Evolutionary conservation across 306 rosid genomes (phyloP).

Genomic region (Astragalus glycyphyllos): DNA sequence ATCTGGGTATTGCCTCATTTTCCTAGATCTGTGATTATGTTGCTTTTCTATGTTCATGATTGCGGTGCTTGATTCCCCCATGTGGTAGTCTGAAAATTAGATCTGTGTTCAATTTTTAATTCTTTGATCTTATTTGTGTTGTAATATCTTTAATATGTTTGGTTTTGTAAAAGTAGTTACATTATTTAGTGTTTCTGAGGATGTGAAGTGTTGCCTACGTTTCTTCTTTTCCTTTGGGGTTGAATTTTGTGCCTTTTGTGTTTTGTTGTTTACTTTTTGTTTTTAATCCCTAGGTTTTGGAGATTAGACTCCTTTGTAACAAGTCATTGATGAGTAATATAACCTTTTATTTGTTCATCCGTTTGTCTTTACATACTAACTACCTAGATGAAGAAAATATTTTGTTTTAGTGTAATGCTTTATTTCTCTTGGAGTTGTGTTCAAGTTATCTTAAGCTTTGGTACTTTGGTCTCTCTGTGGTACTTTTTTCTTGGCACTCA

Average conservation of each 20-base stretch:
- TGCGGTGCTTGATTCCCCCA: constrained; percentile 17
- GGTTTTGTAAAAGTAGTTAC: constrained; percentile 15
- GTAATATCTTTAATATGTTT: constrained; percentile 38
- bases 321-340: not conserved
- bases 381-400: not conserved
- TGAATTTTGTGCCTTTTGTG: constrained; percentile 5
- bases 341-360: not conserved
- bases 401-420: not conserved
- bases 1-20: constrained; percentile 34
- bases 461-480: not conserved
- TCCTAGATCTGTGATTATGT: constrained; percentile 36
- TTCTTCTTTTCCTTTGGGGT: not conserved
- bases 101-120: constrained; percentile 37
- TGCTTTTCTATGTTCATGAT: constrained; percentile 24
- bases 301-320: not conserved
- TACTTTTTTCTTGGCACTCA: not conserved
- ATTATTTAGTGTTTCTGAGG: constrained; percentile 27
- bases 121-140: constrained; percentile 2
- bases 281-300: not conserved
- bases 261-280: constrained; percentile 14
- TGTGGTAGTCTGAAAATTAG: constrained; percentile 31
- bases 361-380: not conserved
- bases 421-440: constrained; percentile 5
- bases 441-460: not conserved
- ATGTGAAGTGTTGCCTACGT: not conserved